Percentiles rank a stretch among this genome's conserved stretches.
These are phyloP conservation scores for Gardenia jasminoides DNA, from an alignment of 257 asterid species.

Conservation along the genomic window DNA sequence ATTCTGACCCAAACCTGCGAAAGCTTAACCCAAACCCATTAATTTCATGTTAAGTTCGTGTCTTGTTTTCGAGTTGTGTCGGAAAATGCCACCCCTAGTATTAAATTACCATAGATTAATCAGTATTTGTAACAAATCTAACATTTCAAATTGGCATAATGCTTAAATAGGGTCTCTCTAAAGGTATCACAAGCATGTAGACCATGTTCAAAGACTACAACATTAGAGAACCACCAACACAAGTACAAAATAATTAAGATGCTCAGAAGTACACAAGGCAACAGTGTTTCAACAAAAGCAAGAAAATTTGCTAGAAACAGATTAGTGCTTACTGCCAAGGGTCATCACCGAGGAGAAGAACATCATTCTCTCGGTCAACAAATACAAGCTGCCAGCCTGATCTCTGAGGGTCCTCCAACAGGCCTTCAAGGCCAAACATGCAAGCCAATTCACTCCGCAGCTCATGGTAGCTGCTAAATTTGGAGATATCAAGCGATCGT, in stretches of 20 bases:
- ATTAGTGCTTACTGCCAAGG: slow-evolving; percentile 90
- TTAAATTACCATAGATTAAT: too few species aligned
- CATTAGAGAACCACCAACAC: not conserved
- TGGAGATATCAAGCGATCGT: slow-evolving; percentile 88
- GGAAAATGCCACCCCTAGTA: too few species aligned
- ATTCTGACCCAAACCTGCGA: too few species aligned
- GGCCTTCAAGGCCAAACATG: slow-evolving; percentile 90
- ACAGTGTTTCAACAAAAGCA: not conserved
- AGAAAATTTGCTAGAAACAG: slow-evolving; percentile 3
- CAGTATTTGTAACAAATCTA: too few species aligned
- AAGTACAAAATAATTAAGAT: not conserved
- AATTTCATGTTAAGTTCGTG: too few species aligned
- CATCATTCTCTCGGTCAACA: slow-evolving; percentile 94
- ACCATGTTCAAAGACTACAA: not conserved
- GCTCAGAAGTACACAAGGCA: not conserved
- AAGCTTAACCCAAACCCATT: too few species aligned
- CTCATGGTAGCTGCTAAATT: slow-evolving; percentile 88
- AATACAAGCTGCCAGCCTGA: slow-evolving; percentile 99
- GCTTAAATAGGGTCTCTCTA: not conserved
- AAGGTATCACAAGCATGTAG: not conserved
- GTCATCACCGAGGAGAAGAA: slow-evolving; percentile 98
- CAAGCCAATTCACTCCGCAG: slow-evolving; percentile 89
- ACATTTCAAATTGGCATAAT: not conserved
- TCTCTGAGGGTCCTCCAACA: slow-evolving; percentile 97
- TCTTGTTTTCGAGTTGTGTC: too few species aligned